phyloP scores from a whole-genome alignment of 805 yeast species.

The Myxozyma geophila region DNA sequence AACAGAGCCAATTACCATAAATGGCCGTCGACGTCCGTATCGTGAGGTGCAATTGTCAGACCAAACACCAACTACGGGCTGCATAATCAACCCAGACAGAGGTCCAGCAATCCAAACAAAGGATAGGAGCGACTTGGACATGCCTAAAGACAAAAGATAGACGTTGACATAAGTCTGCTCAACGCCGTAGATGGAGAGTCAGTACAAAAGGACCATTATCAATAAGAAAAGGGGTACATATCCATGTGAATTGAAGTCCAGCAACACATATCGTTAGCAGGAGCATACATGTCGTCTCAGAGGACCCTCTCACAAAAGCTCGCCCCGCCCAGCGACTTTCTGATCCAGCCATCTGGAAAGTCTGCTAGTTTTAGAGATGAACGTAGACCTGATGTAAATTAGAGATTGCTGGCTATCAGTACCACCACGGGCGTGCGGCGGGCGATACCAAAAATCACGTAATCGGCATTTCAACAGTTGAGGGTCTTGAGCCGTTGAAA shows the following conservation, averaged over 20 bases:
- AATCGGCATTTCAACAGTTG: too few species aligned
- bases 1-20: conserved; percentile 59
- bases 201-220: neutral
- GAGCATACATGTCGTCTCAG: conserved; percentile 48
- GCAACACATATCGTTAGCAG: conserved; percentile 57
- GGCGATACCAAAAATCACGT: too few species aligned
- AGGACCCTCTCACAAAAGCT: conserved; percentile 33
- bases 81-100: conserved; percentile 65
- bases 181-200: conserved; percentile 29
- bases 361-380: neutral
- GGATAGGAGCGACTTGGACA: conserved; percentile 59
- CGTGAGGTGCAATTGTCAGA: conserved; percentile 56
- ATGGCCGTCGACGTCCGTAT: conserved; percentile 62
- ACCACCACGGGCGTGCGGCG: too few species aligned
- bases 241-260: conserved; percentile 69
- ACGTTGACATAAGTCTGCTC: conserved; percentile 42
- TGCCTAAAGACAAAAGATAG: conserved; percentile 60
- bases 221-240: conserved; percentile 42
- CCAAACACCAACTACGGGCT: conserved; percentile 64
- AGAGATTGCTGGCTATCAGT: neutral
- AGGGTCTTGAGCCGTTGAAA: too few species aligned
- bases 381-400: neutral
- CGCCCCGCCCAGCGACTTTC: conserved; percentile 33
- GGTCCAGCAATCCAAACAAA: conserved; percentile 74
- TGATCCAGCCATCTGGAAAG: neutral